Evolutionary conservation across 2,329 filamentous ascomycete species (phyloP).

Genomic region (Geosmithia putterillii): DNA sequence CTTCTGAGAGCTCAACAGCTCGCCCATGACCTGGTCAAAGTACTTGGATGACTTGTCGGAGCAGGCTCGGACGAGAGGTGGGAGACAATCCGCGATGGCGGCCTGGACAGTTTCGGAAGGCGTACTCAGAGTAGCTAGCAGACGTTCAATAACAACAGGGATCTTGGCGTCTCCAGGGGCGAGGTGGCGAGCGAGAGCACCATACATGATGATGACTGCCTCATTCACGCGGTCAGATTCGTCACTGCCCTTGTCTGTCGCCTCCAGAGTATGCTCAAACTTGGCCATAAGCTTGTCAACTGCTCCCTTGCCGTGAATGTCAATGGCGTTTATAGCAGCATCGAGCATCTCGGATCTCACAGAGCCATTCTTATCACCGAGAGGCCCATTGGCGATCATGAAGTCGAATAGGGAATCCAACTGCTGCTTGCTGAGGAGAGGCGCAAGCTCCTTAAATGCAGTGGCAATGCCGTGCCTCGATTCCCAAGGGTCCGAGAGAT

Average conservation of each 20-base stretch:
- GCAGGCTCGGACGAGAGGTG: constrained; percentile 76
- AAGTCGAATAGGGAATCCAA: constrained; percentile 74
- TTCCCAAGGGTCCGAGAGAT: constrained; percentile 85
- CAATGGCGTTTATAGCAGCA: constrained; percentile 70
- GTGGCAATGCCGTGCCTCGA: constrained; percentile 78
- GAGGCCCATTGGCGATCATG: constrained; percentile 71
- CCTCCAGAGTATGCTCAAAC: constrained; percentile 80
- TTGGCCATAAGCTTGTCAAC: constrained; percentile 87
- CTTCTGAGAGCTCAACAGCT: constrained; percentile 75
- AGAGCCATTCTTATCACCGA: constrained; percentile 67
- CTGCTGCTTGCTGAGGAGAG: constrained; percentile 53
- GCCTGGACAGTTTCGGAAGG: constrained; percentile 96
- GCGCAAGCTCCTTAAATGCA: constrained; percentile 72
- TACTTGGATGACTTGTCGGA: constrained; percentile 69
- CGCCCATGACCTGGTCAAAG: constrained; percentile 67
- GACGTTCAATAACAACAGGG: constrained; percentile 73
- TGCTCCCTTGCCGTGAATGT: constrained; percentile 65
- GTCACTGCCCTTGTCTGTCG: constrained; percentile 69
- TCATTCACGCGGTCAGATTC: constrained; percentile 86
- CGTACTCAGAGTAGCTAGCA: constrained; percentile 80
- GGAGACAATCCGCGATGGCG: constrained; percentile 86
- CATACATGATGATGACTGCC: constrained; percentile 94
- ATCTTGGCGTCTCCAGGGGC: constrained; percentile 76
- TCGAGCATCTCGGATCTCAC: constrained; percentile 89
- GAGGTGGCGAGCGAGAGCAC: constrained; percentile 81